Base-by-base conservation (phyloP, 495 filamentous ascomycete genomes). In the Lepraria neglecta region DNA sequence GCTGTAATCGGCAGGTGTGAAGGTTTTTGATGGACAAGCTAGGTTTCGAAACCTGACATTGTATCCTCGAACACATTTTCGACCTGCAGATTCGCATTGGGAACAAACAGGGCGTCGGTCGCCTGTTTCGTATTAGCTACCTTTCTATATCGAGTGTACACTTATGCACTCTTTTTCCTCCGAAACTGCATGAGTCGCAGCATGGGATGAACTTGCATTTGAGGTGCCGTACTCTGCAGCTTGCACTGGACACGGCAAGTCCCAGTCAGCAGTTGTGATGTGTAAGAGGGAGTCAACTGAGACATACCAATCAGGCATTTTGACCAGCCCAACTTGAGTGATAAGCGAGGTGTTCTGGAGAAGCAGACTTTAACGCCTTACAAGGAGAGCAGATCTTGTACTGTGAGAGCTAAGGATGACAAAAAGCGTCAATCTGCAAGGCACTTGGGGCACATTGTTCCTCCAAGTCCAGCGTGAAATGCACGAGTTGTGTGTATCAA, bases 31-130 rank as follows among this genome's bases (percentile, higher is more conserved):
- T 0, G 62, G 62, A 30, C 56, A 64, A 10, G 60, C 62, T 11
- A 64, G 42, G 21, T 60, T 60, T 27, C 62, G 56, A 54, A 64
- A 64, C 15, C 56, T 55, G 27, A 64, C 28, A 38, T 64, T 64
- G 56, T 54, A 60, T 43, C 61, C 61, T 31, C 62, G 46, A 24
- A 60, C 6, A 43, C 56, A 64, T n/a, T 40, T 40, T 9, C 62
- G 56, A 60, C 48, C 40, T 42, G 47, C 56, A 15, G 43, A 43
- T n/a, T 52, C 28, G 50, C 62, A 64, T n/a, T 64, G 56, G 21
- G 12, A 27, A n/a, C 62, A 64, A 7, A 21, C 43, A 24, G 35
- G 15, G 4, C 58, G 0, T n/a, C 17, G 30, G 38, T 64, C 47
- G 33, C 61, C 61, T 63, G 21, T 43, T 4, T 0, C n/a, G 11